These are phyloP conservation scores for Nematodospora valgi DNA, from an alignment of 805 yeast species.

Conservation along the genomic window DNA sequence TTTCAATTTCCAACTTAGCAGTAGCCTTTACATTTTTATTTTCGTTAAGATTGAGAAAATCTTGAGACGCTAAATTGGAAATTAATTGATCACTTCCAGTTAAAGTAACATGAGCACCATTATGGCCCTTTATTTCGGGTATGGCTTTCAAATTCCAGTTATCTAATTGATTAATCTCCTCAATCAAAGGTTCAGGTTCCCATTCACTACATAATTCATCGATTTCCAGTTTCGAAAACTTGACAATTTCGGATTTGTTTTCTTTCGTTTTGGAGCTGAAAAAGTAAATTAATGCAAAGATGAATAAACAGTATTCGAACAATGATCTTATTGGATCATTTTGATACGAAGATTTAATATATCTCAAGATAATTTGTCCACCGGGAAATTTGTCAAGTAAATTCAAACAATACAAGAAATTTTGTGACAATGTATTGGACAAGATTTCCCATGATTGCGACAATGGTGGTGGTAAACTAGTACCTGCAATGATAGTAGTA, in stretches of 20 bases:
- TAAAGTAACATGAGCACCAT: constrained; percentile 34
- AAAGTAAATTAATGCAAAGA: constrained; percentile 84
- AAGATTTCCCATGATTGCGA: constrained; percentile 39
- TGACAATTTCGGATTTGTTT: constrained; percentile 67
- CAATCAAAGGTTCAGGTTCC: constrained; percentile 84
- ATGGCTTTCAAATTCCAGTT: constrained; percentile 59
- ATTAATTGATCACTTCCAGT: constrained; percentile 33
- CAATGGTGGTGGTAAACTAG: constrained; percentile 20
- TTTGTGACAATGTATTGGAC: constrained; percentile 28
- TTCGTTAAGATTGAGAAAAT: constrained; percentile 62
- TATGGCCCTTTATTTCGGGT: constrained; percentile 61
- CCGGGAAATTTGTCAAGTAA: constrained; percentile 48
- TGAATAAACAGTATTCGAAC: constrained; percentile 69
- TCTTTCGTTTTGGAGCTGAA: constrained; percentile 72
- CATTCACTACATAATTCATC: constrained; percentile 86
- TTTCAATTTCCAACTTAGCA: constrained; percentile 56
- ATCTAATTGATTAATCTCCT: constrained; percentile 48
- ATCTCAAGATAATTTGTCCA: constrained; percentile 57
- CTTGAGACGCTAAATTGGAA: constrained; percentile 67
- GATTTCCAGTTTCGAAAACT: constrained; percentile 58
- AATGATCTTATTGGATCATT: constrained; percentile 90
- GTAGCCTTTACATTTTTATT: constrained; percentile 44
- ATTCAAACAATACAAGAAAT: constrained; percentile 33
- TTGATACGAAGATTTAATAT: constrained; percentile 82
- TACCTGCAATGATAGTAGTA: constrained; percentile 5